These are phyloP conservation scores for Isabelozyma gotoi DNA, from an alignment of 805 yeast species.

Conservation along the genomic window DNA sequence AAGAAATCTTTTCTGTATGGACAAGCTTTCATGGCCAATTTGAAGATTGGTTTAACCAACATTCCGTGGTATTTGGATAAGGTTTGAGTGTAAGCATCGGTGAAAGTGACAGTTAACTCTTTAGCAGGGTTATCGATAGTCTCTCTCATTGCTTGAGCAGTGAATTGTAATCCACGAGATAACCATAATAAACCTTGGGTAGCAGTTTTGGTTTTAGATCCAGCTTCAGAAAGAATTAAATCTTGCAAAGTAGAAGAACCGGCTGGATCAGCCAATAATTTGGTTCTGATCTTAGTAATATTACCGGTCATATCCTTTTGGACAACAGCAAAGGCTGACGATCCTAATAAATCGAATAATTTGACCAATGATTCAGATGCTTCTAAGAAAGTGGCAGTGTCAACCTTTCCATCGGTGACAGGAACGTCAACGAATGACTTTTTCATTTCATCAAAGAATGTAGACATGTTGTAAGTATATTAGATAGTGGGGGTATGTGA, in stretches of 20 bases:
- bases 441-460: slow-evolving; percentile 80
- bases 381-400: slow-evolving; percentile 74
- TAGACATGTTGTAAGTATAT: slow-evolving; percentile 45
- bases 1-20: slow-evolving; percentile 88
- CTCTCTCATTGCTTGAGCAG: slow-evolving; percentile 86
- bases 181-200: slow-evolving; percentile 92
- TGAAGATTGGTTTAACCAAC: slow-evolving; percentile 82
- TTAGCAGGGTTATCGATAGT: slow-evolving; percentile 60
- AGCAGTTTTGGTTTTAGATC: slow-evolving; percentile 68
- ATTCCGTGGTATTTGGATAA: slow-evolving; percentile 79
- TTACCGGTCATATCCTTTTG: slow-evolving; percentile 89
- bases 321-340: slow-evolving; percentile 81
- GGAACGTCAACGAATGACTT: slow-evolving; percentile 76
- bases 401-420: slow-evolving; percentile 55
- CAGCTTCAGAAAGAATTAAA: slow-evolving; percentile 69
- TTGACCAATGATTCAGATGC: slow-evolving; percentile 84
- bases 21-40: slow-evolving; percentile 92
- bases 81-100: slow-evolving; percentile 81
- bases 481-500: background rate
- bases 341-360: slow-evolving; percentile 80
- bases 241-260: slow-evolving; percentile 71
- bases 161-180: slow-evolving; percentile 80
- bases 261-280: slow-evolving; percentile 64
- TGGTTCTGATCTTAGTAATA: slow-evolving; percentile 69
- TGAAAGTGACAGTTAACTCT: slow-evolving; percentile 77